Conservation (phyloP, 208 protist species). For the Angomonas desouzai region DNA sequence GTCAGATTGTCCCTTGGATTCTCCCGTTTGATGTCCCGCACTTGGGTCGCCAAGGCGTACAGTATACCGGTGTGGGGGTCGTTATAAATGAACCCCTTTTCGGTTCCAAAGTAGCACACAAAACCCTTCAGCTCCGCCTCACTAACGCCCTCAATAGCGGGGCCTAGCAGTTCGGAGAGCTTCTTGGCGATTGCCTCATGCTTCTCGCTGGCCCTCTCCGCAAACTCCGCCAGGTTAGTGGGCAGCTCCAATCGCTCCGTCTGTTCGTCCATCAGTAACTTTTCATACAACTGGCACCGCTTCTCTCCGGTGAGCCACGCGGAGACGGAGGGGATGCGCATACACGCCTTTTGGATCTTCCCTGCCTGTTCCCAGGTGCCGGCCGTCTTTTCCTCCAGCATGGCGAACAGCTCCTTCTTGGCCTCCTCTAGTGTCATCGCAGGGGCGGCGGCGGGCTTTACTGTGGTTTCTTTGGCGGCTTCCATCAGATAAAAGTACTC, state of each 20-base stretch:
- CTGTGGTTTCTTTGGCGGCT: conserved; percentile 21
- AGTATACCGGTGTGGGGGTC: background rate
- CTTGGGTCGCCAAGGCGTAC: conserved; percentile 3
- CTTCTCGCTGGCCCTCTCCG: conserved; percentile 23
- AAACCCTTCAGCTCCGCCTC: conserved; percentile 7
- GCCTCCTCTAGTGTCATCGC: conserved; percentile 27
- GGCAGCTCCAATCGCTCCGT: conserved; percentile 14
- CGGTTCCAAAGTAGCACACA: conserved; percentile 11
- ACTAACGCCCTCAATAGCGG: background rate
- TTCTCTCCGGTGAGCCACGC: conserved; percentile 25
- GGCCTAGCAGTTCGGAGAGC: background rate
- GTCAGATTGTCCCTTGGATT: background rate
- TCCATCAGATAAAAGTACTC: background rate
- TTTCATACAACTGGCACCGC: conserved; percentile 49
- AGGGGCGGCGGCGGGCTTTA: conserved; percentile 49
- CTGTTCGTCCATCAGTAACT: conserved; percentile 28
- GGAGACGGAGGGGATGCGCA: conserved; percentile 54
- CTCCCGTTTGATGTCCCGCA: background rate
- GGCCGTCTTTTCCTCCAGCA: conserved; percentile 22
- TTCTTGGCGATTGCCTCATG: conserved; percentile 1
- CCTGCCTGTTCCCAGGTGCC: conserved; percentile 41
- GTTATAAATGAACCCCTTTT: background rate
- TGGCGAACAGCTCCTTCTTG: conserved; percentile 13
- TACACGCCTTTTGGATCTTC: conserved; percentile 55
- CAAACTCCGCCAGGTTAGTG: conserved; percentile 16